A percentile compares a stretch with the other conserved stretches of the same genome.
These are phyloP conservation scores for Liquidambar formosana DNA, from an alignment of 164 flowering plant genomes.

Conservation along the genomic window DNA sequence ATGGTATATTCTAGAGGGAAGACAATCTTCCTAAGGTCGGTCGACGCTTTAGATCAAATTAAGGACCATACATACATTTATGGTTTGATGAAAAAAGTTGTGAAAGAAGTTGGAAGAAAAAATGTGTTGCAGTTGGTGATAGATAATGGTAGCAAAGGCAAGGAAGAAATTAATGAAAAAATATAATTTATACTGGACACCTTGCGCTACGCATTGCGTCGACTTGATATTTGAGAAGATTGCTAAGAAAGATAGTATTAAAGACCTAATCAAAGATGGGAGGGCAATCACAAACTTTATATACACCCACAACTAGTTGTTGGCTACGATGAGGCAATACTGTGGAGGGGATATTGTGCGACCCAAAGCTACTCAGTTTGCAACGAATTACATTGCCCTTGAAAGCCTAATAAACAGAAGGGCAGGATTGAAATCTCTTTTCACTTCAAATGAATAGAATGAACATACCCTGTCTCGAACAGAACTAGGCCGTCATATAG, in stretches of 20 bases:
- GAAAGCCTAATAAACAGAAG: no score
- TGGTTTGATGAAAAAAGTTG: not conserved
- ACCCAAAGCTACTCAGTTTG: no score
- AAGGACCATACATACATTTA: not conserved
- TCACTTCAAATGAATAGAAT: no score
- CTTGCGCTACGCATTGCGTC: not conserved
- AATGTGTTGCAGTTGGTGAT: not conserved
- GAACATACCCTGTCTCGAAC: no score
- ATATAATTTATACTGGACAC: not conserved
- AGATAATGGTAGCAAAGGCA: not conserved
- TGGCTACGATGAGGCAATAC: not conserved
- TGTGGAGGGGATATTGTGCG: not conserved
- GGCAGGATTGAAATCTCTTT: no score
- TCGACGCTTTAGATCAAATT: not conserved
- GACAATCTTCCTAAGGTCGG: not conserved
- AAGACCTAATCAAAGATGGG: not conserved
- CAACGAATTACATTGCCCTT: no score
- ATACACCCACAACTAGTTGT: not conserved
- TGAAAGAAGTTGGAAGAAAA: not conserved
- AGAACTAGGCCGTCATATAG: no score
- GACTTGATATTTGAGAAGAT: not conserved
- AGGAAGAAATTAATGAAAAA: not conserved
- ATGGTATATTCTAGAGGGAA: not conserved
- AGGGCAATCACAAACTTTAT: not conserved
- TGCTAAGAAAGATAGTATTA: not conserved